These are phyloP conservation scores for Penicillium subrubescens DNA, from an alignment of 495 filamentous ascomycete genomes.

Conservation along the genomic window DNA sequence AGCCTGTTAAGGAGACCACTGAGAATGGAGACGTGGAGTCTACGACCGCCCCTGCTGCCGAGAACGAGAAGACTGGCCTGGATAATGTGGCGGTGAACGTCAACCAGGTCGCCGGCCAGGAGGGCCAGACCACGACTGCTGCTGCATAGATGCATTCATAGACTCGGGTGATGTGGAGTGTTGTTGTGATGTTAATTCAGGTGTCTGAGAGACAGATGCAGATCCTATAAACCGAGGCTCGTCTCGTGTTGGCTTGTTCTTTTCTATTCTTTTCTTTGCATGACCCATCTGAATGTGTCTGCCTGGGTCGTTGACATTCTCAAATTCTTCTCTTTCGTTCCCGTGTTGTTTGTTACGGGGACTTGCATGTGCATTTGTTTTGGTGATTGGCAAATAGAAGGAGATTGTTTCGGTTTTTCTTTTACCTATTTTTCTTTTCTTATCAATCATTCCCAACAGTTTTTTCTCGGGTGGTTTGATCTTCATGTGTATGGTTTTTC, in stretches of 20 bases:
- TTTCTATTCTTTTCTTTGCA: background rate
- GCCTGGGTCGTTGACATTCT: background rate
- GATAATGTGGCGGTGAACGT: slow-evolving; percentile 24
- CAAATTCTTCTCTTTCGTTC: slow-evolving; percentile 4
- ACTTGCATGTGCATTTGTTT: slow-evolving; percentile 10
- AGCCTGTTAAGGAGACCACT: background rate
- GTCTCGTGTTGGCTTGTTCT: background rate
- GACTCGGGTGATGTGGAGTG: background rate
- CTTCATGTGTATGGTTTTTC: background rate
- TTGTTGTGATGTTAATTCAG: background rate
- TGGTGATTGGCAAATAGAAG: slow-evolving; percentile 2
- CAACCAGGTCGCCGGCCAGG: slow-evolving; percentile 16
- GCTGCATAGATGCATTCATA: slow-evolving; percentile 22
- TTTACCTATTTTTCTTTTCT: background rate
- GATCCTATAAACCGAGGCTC: slow-evolving; percentile 11
- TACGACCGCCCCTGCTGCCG: background rate
- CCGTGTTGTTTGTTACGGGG: background rate
- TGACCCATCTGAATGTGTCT: slow-evolving; percentile 2
- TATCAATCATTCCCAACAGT: slow-evolving; percentile 3
- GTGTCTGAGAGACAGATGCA: background rate
- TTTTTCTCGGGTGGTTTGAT: background rate
- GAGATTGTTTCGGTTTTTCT: background rate
- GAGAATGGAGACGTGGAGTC: slow-evolving; percentile 10
- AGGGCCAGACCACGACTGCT: slow-evolving; percentile 20
- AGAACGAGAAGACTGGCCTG: slow-evolving; percentile 19